Evolutionary conservation across 2,329 filamentous ascomycete species (phyloP), one percentile per base, ranked within the genome.

Genomic region (Fusarium citri): DNA sequence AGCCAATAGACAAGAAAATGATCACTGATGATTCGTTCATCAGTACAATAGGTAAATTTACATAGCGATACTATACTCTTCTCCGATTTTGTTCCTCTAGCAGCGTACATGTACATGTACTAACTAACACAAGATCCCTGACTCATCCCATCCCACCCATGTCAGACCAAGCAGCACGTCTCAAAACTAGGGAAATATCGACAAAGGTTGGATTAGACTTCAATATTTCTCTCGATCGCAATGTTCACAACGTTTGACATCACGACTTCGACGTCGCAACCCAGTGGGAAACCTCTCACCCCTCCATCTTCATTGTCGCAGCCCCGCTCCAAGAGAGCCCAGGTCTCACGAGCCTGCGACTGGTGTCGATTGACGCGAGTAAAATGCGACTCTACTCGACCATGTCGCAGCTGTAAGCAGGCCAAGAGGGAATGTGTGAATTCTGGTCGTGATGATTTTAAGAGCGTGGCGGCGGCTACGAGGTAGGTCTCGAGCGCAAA

Each of bases 271-370:
- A 54, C 48, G 11, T 68, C 72, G 50, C 55, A 60, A 31, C 59
- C 69, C 12, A 45, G 54, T 56, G 66, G 65, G 25, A 74, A 72
- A 37, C 25, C 28, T 20, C 31, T 56, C 16, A 64, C 71, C 6
- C 67, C 61, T 15, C 61, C 66, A 16, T 59, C 64, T 22, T 56
- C 66, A 14, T 59, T 62, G 23, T 60, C 66, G 28, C 71, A 75
- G 54, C 69, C 67, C 43, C 73, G 74, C 37, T 62, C 72, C n/a
- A 77, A 77, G 55, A 66, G 76, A 45, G 73, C 69, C 34, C 76
- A 77, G 18, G 76, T 77, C 55, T 74, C 76, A 5, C 64, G 76
- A 5, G 76, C 76, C 10, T 77, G 76, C 51, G 76, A 77, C 58
- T 77, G 76, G 76, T 77, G 76, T 66, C 76, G 75, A 14, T 67